A percentile compares a stretch with the other conserved stretches of the same genome.
phyloP scores from a whole-genome alignment of 176 grass and related monocot genomes.

The Cymbopogon citratus region DNA sequence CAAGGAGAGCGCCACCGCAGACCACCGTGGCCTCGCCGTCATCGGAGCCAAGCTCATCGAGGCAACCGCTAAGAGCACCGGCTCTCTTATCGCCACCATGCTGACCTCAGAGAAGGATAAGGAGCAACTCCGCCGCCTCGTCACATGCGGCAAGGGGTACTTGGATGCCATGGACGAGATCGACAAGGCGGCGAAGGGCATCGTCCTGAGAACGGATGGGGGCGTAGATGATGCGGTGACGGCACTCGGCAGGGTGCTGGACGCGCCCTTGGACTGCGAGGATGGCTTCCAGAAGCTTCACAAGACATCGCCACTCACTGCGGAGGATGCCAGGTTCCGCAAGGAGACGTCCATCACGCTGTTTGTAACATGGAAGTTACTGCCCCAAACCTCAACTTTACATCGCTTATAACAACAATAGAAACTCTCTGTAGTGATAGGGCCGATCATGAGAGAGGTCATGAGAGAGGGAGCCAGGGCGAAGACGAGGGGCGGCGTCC shows the following conservation, averaged over 20 bases:
- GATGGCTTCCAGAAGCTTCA: constrained; percentile 27
- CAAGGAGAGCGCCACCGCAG: constrained; percentile 14
- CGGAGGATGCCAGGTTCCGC: constrained; percentile 30
- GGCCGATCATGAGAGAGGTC: no score
- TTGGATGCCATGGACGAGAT: constrained; percentile 21
- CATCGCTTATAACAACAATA: no score
- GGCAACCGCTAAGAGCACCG: background rate
- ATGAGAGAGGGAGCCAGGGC: no score
- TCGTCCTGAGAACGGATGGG: background rate
- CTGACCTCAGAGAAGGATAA: constrained; percentile 18
- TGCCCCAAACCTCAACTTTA: background rate
- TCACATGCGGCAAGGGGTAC: constrained; percentile 33
- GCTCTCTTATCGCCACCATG: constrained; percentile 25
- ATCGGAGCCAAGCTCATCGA: constrained; percentile 18
- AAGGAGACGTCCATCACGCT: constrained; percentile 30
- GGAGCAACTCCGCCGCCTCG: background rate
- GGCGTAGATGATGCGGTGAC: background rate
- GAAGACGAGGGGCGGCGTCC: no score
- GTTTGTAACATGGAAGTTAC: constrained; percentile 5
- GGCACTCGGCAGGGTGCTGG: constrained; percentile 18
- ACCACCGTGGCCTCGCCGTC: constrained; percentile 37
- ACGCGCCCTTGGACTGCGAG: constrained; percentile 40
- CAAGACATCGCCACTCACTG: constrained; percentile 7
- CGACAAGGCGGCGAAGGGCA: background rate
- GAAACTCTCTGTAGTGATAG: no score